Percentiles rank a stretch among this genome's conserved stretches.
Evolutionary conservation across 805 yeast genomes (phyloP).

Genomic region (Nakazawaea holstii): DNA sequence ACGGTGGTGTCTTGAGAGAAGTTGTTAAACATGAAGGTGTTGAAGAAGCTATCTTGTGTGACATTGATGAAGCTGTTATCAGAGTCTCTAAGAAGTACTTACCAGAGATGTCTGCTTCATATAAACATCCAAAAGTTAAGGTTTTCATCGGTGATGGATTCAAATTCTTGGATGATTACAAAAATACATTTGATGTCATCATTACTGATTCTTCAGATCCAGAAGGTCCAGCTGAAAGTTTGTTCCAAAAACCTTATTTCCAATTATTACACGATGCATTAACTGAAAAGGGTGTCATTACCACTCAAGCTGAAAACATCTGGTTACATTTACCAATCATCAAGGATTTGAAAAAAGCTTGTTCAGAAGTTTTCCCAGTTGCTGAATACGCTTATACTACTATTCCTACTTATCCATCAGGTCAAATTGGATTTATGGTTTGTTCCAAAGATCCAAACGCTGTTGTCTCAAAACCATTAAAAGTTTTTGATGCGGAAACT

Average conservation of each 20-base stretch:
- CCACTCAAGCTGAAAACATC: slow-evolving; percentile 78
- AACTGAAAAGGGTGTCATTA: slow-evolving; percentile 59
- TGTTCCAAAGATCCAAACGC: slow-evolving; percentile 52
- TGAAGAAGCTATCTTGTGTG: slow-evolving; percentile 88
- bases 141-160: slow-evolving; percentile 97
- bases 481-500: slow-evolving; percentile 35
- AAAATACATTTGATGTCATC: slow-evolving; percentile 87
- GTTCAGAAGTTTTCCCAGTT: slow-evolving; percentile 50
- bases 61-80: slow-evolving; percentile 92
- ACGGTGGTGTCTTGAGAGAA: slow-evolving; percentile 97
- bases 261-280: slow-evolving; percentile 60
- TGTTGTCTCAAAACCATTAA: slow-evolving; percentile 45
- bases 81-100: slow-evolving; percentile 79
- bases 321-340: slow-evolving; percentile 65
- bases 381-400: slow-evolving; percentile 71
- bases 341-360: slow-evolving; percentile 39
- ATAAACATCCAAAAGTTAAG: slow-evolving; percentile 81
- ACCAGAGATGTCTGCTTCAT: slow-evolving; percentile 83
- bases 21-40: slow-evolving; percentile 82
- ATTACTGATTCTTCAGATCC: slow-evolving; percentile 93
- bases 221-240: slow-evolving; percentile 89
- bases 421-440: slow-evolving; percentile 76
- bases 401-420: slow-evolving; percentile 85
- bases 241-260: slow-evolving; percentile 76
- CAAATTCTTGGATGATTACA: slow-evolving; percentile 81